phyloP scores from a whole-genome alignment of 176 grass and related monocot genomes.

The Tuctoria greenei region DNA sequence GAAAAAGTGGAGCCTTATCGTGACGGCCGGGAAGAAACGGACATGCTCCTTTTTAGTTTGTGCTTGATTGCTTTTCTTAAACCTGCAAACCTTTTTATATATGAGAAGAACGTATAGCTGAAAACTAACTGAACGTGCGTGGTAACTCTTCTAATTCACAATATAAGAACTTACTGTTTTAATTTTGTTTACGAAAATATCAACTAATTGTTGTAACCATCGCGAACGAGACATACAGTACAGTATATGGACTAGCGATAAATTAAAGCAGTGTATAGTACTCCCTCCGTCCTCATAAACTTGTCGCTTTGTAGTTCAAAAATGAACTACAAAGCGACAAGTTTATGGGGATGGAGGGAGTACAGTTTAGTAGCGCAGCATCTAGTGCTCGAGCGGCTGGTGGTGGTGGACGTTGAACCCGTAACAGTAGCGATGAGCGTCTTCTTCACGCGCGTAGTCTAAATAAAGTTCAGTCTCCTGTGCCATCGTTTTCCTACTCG shows the following conservation, averaged over 20 bases:
- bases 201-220: too few species aligned
- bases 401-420: too few species aligned
- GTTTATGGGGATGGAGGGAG: too few species aligned
- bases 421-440: constrained; percentile 8
- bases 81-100: neutral
- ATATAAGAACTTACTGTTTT: neutral
- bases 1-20: constrained; percentile 3
- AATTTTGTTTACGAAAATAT: neutral
- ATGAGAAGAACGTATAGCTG: neutral
- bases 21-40: too few species aligned
- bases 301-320: too few species aligned
- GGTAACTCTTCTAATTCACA: neutral
- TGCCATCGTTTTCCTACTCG: constrained; percentile 30
- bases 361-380: neutral
- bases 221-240: too few species aligned
- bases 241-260: neutral
- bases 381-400: neutral
- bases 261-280: constrained; percentile 15
- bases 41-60: neutral
- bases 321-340: too few species aligned
- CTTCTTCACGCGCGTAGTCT: constrained; percentile 29
- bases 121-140: neutral
- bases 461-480: constrained; percentile 17
- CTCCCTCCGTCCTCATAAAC: too few species aligned
- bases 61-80: neutral